phyloP scores from a whole-genome alignment of 495 filamentous ascomycete species.

The Oidiodendron maius region DNA sequence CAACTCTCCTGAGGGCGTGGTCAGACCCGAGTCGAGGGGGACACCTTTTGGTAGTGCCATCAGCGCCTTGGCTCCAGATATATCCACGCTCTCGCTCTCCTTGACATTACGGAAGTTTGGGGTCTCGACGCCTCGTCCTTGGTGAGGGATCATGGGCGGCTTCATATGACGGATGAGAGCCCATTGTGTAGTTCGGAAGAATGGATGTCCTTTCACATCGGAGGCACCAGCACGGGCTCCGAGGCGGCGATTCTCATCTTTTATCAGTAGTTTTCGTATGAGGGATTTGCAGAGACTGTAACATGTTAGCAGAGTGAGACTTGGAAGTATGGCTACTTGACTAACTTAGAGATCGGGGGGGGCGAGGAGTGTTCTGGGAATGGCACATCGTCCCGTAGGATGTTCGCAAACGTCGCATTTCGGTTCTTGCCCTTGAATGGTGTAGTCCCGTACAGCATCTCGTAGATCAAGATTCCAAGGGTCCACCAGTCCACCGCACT shows the following conservation, averaged over 20 bases:
- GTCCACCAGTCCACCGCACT: slow-evolving; percentile 99
- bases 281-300: slow-evolving; percentile 87
- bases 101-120: slow-evolving; percentile 97
- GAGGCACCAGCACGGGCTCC: slow-evolving; percentile 93
- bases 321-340: slow-evolving; percentile 11
- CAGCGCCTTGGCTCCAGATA: slow-evolving; percentile 56
- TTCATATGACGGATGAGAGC: slow-evolving; percentile 95
- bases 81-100: slow-evolving; percentile 92
- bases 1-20: slow-evolving; percentile 77
- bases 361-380: slow-evolving; percentile 85
- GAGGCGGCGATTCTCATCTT: slow-evolving; percentile 92
- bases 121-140: slow-evolving; percentile 86
- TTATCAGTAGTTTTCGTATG: slow-evolving; percentile 94
- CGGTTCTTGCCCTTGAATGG: slow-evolving; percentile 99
- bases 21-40: slow-evolving; percentile 75
- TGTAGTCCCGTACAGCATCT: slow-evolving; percentile 98
- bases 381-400: slow-evolving; percentile 86
- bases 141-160: slow-evolving; percentile 94
- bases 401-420: slow-evolving; percentile 97
- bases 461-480: slow-evolving; percentile 90
- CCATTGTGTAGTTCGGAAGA: slow-evolving; percentile 96
- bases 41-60: slow-evolving; percentile 56
- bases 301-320: slow-evolving; percentile 11
- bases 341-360: slow-evolving; percentile 87
- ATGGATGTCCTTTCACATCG: slow-evolving; percentile 93